phyloP scores from a whole-genome alignment of 352 stramenopile species.

The Phytophthora vignae region DNA sequence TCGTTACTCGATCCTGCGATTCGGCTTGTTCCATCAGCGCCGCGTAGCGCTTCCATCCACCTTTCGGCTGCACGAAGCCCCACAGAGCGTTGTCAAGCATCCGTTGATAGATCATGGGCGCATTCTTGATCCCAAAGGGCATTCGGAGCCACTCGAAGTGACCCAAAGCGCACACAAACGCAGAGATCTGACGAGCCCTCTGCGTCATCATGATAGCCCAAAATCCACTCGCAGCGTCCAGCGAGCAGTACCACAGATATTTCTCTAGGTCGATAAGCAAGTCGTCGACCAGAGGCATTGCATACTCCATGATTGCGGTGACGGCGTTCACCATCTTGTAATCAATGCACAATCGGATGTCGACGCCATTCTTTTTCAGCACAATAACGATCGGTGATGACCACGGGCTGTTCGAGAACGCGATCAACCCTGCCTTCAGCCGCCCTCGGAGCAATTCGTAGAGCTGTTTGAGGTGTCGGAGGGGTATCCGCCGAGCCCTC shows the following conservation, averaged over 20 bases:
- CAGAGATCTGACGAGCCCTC: neutral
- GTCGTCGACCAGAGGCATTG: neutral
- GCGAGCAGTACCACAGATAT: neutral
- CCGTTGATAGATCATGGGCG: neutral
- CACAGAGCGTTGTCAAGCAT: neutral
- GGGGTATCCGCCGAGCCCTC: too few relatives aligned
- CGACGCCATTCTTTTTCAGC: too few relatives aligned
- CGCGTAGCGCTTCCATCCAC: neutral
- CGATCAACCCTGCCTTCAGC: too few relatives aligned
- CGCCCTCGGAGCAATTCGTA: too few relatives aligned
- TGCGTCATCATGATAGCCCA: neutral
- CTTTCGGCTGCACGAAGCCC: neutral
- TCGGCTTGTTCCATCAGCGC: too few relatives aligned
- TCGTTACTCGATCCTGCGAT: too few relatives aligned
- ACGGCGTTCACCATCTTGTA: too few relatives aligned
- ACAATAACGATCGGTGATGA: too few relatives aligned
- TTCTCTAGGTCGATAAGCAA: neutral
- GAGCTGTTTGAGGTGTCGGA: too few relatives aligned
- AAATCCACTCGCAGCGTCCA: neutral
- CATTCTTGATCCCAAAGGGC: neutral
- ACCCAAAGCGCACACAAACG: neutral
- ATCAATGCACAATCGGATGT: too few relatives aligned
- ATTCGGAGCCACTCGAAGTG: slow-evolving; percentile 1
- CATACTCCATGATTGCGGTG: neutral
- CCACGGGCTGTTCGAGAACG: too few relatives aligned